Base-by-base conservation (phyloP, 2,329 filamentous ascomycete genomes). In the Fusarium cicatricum region DNA sequence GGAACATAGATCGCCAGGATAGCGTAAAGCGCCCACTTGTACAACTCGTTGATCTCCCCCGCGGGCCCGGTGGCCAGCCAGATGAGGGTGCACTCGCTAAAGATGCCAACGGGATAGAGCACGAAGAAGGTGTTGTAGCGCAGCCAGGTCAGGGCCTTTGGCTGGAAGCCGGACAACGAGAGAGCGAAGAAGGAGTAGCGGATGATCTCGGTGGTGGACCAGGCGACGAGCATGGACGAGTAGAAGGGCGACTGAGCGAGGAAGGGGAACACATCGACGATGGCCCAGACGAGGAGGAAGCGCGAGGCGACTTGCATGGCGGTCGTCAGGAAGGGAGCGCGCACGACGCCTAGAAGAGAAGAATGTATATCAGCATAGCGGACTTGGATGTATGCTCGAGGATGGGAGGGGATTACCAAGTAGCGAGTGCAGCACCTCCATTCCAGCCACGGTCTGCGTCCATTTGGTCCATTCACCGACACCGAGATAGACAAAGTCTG, bases 91-190 rank as follows among this genome's bases (percentile, higher is more conserved):
- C 90, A 91, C 82, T 99, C 95, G 77, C 90, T 95, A 34, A 84
- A 81, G 71, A 98, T 97, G 36, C 95, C 95, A 55, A 98, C 74
- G 1, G 95, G 95, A 77, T 99, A 99, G 17, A 99, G 84, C 32
- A 97, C 78, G 69, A 91, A 92, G 77, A 99, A 99, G 8, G 91
- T 92, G 75, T 96, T 97, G 77, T 97, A 93, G 67, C 92, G 83
- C 75, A 96, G 79, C 90, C 92, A 96, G 32, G 86, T 86, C 71
- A 97, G 82, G 55, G 82, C 78, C 1, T 69, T 72, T 0, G 92
- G 91, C 26, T 90, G 85, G 55, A 77, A 72, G 23, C 85, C 82
- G 60, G 80, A 78, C 28, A 95, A 83, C 66, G 86, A 87, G 68
- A 92, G 82, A 31, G 90, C 90, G 73, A 98, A 98, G 82, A 91